Evolutionary conservation across 106 monocot genomes (phyloP), one percentile per base, ranked within the genome.

Genomic region (Vanilla planifolia): DNA sequence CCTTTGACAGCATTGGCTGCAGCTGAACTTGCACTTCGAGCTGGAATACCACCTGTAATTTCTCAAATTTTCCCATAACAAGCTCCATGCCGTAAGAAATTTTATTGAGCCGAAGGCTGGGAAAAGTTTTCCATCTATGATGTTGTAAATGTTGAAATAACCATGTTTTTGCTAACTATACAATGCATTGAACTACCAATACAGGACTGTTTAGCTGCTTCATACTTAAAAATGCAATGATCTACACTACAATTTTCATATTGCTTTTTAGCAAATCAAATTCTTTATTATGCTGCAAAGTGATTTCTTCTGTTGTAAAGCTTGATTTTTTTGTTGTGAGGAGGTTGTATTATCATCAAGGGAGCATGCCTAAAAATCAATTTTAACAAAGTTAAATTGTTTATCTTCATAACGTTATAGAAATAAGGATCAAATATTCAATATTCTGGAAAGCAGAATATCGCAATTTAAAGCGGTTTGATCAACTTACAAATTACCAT

Each of bases 1-100:
- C 93, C 93, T 36, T 70, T 94, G 67, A 94, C 85, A 24, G 93
- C 93, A 68, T 68, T 89, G 71, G 93, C 93, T 67, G 89, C 89
- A 64, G 89, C 93, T 46, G 77, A 94, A 24, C 83, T 94, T 21
- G 67, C 93, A 25, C 82, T 94, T 72, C 82, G 80, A 77, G 89
- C 93, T 78, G 93, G 93, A 63, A 89, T 94, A 67, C 89, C 88
- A 40, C 77, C 89, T 30, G 93, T 94, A 89, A 77, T 32, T 67
- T 60, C 55, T 67, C 41, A 44, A 66, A 27, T 53, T 53, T 15
- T 53, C 25, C 32, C 15, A 17, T 53, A 53, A 53, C n/a, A 15
- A 29, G 28, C 16, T 48, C 16, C 14, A 0, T 53, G 1, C 17
- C 32, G 53, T 29, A 30, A 0, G 27, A 53, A 32, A 27, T 29